Percentiles rank a stretch among this genome's conserved stretches.
Evolutionary conservation across 1,284 basidiomycete genomes (phyloP).

Genomic region (Meripilus lineatus): DNA sequence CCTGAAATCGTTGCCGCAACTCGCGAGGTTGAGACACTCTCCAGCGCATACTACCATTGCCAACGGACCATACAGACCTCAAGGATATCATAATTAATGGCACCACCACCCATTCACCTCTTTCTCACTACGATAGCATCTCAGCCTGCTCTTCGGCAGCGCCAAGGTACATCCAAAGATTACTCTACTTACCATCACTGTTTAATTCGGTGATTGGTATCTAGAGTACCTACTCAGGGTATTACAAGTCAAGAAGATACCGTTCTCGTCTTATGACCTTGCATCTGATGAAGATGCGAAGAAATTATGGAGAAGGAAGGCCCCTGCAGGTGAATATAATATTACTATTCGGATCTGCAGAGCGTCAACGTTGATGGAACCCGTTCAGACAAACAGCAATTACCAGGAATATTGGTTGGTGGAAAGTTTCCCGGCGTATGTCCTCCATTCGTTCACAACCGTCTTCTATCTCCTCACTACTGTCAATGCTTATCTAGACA

Average conservation of each 20-base stretch:
- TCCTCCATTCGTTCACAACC: conserved; percentile 8
- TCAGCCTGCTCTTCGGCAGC: conserved; percentile 66
- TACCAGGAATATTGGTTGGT: conserved; percentile 76
- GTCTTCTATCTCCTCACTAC: neutral
- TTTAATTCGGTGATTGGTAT: too few species aligned
- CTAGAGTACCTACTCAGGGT: conserved; percentile 71
- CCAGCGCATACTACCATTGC: too few species aligned
- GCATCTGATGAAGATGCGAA: conserved; percentile 80
- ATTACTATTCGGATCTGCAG: conserved; percentile 5
- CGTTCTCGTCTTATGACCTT: conserved; percentile 74
- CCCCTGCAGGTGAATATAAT: conserved; percentile 51
- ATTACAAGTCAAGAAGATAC: conserved; percentile 77
- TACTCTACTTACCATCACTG: neutral
- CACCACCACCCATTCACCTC: conserved; percentile 71
- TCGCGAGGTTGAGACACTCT: too few species aligned
- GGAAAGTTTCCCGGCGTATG: conserved; percentile 56
- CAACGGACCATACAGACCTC: too few species aligned
- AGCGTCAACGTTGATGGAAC: neutral
- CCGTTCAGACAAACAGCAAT: conserved; percentile 64
- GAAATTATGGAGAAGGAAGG: conserved; percentile 73
- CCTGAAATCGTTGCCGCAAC: too few species aligned
- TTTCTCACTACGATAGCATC: conserved; percentile 84
- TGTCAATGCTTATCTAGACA: conserved; percentile 30
- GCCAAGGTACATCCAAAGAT: conserved; percentile 49
- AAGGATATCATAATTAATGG: conserved; percentile 53